Conservation (phyloP, 2,329 filamentous ascomycete genomes). For the Lanzia echinophila region DNA sequence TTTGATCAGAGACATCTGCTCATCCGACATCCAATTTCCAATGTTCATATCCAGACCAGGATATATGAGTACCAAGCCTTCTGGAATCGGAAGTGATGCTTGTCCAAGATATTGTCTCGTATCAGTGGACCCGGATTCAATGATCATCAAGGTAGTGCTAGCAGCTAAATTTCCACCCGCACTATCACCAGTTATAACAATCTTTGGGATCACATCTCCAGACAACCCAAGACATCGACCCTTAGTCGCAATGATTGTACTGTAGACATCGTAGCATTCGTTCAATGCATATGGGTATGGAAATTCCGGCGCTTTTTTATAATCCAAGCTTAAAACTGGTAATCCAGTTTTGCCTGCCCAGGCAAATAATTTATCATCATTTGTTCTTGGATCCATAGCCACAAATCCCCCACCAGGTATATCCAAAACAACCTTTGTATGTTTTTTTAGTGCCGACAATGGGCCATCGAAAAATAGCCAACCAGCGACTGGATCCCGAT, state of each 20-base stretch:
- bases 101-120: conserved; percentile 50
- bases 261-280: conserved; percentile 82
- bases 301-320: conserved; percentile 77
- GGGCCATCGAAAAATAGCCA: conserved; percentile 96
- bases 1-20: conserved; percentile 91
- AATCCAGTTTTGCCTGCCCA: conserved; percentile 87
- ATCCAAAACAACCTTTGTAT: conserved; percentile 76
- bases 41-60: conserved; percentile 95
- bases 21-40: conserved; percentile 97
- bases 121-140: conserved; percentile 62
- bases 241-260: conserved; percentile 62
- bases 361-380: conserved; percentile 87
- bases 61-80: conserved; percentile 80
- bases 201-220: conserved; percentile 55
- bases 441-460: conserved; percentile 65
- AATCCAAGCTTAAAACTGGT: conserved; percentile 88
- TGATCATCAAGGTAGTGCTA: conserved; percentile 78
- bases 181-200: conserved; percentile 73
- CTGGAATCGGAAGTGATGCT: conserved; percentile 62
- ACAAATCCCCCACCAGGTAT: conserved; percentile 93
- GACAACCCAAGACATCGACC: conserved; percentile 71
- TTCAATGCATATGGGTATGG: conserved; percentile 82
- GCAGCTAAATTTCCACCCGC: conserved; percentile 77
- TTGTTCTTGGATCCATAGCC: conserved; percentile 89
- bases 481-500: conserved; percentile 72